These are phyloP conservation scores for Hypoxylon subgilvum DNA, from an alignment of 495 filamentous ascomycete genomes.

Conservation along the genomic window DNA sequence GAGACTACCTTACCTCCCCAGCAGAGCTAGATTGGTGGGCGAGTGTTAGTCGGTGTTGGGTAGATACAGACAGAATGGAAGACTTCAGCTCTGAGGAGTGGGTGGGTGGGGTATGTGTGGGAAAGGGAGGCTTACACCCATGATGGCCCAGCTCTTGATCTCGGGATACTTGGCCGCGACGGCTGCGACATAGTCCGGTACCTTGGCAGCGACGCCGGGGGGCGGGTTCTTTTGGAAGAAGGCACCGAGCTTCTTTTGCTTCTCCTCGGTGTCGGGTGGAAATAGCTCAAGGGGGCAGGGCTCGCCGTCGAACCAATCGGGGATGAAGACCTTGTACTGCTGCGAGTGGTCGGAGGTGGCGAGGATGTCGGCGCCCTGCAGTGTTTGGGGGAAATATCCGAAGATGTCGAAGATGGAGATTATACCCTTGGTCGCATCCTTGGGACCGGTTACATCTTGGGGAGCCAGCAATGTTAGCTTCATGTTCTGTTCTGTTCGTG, in stretches of 20 bases:
- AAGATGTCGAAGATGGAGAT: constrained; percentile 75
- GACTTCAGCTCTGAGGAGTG: too few relatives aligned
- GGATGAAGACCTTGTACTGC: constrained; percentile 69
- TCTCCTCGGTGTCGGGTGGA: constrained; percentile 81
- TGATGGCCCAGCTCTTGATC: constrained; percentile 78
- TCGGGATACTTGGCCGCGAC: constrained; percentile 59
- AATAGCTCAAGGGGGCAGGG: constrained; percentile 63
- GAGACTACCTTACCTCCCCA: constrained; percentile 84
- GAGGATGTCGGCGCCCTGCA: constrained; percentile 75
- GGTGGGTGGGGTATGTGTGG: too few relatives aligned
- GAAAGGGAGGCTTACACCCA: constrained; percentile 63
- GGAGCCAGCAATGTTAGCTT: background rate
- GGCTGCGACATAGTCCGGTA: constrained; percentile 67
- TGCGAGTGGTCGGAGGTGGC: constrained; percentile 60
- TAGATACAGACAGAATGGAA: too few relatives aligned
- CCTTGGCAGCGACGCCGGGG: constrained; percentile 63
- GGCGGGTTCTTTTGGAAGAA: constrained; percentile 79
- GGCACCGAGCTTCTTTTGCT: constrained; percentile 72
- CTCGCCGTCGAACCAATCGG: constrained; percentile 70
- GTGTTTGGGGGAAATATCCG: constrained; percentile 70
- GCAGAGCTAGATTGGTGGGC: constrained; percentile 64
- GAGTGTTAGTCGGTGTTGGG: background rate
- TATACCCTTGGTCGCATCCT: constrained; percentile 63
- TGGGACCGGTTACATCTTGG: constrained; percentile 67
- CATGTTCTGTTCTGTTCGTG: background rate